These are phyloP conservation scores for Bacterosira constricta DNA, from an alignment of 108 stramenopile species.

Conservation along the genomic window DNA sequence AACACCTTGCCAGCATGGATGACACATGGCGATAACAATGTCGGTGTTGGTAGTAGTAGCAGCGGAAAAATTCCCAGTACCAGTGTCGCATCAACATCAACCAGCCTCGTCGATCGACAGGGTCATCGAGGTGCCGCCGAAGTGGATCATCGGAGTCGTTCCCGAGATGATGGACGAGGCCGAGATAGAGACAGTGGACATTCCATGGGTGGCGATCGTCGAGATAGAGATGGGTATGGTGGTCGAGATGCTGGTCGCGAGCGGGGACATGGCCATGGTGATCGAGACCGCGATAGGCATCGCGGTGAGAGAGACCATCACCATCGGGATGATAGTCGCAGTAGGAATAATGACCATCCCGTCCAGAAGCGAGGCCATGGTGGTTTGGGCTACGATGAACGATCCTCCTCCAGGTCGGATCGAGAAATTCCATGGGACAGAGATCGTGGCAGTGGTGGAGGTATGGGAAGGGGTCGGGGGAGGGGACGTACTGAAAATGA, in stretches of 20 bases:
- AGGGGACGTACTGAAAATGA: neutral
- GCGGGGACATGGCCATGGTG: neutral
- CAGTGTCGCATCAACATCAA: neutral
- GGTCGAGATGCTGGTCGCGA: neutral
- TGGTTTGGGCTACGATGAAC: slow-evolving; percentile 6
- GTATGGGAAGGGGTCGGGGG: slow-evolving; percentile 1
- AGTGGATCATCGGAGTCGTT: neutral
- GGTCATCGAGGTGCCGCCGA: neutral
- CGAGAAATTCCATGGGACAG: slow-evolving; percentile 1
- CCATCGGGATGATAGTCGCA: neutral
- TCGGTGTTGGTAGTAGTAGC: neutral
- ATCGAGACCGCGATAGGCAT: neutral
- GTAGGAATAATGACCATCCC: neutral
- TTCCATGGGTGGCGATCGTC: neutral
- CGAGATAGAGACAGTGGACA: neutral
- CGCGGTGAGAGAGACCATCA: neutral
- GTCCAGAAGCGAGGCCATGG: neutral
- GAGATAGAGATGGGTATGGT: neutral
- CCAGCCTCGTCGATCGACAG: neutral
- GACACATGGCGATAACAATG: slow-evolving; percentile 36
- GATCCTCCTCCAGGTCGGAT: neutral
- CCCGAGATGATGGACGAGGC: neutral
- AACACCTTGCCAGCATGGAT: slow-evolving; percentile 77
- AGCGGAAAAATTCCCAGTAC: neutral
- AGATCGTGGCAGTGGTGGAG: slow-evolving; percentile 26